These are phyloP conservation scores for Calonectria hawksworthii DNA, from an alignment of 2,329 filamentous ascomycete species.

Conservation along the genomic window DNA sequence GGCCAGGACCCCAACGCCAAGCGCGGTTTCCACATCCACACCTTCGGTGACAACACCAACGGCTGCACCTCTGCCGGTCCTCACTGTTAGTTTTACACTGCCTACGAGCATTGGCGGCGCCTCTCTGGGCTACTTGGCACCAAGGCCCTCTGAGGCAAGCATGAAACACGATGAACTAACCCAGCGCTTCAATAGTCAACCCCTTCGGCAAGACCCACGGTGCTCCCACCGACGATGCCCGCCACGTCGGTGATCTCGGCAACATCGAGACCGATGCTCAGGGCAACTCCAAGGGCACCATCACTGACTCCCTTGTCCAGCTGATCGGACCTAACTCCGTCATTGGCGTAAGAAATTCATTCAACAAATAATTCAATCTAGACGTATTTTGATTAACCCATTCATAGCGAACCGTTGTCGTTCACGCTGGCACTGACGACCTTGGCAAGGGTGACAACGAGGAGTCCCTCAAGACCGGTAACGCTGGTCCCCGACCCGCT, in stretches of 20 bases:
- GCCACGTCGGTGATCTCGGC: slow-evolving; percentile 97
- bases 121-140: not conserved
- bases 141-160: not conserved
- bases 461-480: slow-evolving; percentile 98
- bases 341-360: slow-evolving; percentile 78
- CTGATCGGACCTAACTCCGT: slow-evolving; percentile 96
- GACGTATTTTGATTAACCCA: slow-evolving; percentile 18
- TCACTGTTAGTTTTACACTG: slow-evolving; percentile 79
- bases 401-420: slow-evolving; percentile 87
- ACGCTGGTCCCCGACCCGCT: slow-evolving; percentile 92
- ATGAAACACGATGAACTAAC: slow-evolving; percentile 28
- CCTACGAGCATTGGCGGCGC: not conserved
- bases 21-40: slow-evolving; percentile 98
- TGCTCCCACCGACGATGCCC: slow-evolving; percentile 83
- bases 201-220: slow-evolving; percentile 94
- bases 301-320: slow-evolving; percentile 89
- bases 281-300: slow-evolving; percentile 88
- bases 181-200: slow-evolving; percentile 78
- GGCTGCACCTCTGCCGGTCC: slow-evolving; percentile 98
- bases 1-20: slow-evolving; percentile 95
- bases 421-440: slow-evolving; percentile 96
- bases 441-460: slow-evolving; percentile 92
- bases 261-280: slow-evolving; percentile 97
- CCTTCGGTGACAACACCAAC: slow-evolving; percentile 99
- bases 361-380: not conserved